phyloP scores from a whole-genome alignment of 2,329 filamentous ascomycete genomes.

The Hypoxylon sp. region DNA sequence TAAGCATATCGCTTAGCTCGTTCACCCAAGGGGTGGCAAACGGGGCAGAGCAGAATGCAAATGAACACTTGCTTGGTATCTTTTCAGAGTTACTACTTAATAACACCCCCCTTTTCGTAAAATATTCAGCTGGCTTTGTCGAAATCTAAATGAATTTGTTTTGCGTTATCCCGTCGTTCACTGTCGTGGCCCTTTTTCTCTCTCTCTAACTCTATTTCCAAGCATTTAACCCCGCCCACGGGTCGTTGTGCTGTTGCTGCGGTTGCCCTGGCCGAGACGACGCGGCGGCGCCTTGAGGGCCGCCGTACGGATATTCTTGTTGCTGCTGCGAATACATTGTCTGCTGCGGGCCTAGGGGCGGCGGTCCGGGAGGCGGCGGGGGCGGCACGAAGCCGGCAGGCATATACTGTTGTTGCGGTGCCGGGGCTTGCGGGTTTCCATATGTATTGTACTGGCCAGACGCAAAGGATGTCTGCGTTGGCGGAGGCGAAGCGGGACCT shows the following conservation, averaged over 20 bases:
- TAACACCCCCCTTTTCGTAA: slow-evolving; percentile 6
- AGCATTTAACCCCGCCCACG: slow-evolving; percentile 64
- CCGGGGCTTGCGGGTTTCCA: slow-evolving; percentile 58
- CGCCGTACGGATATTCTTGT: slow-evolving; percentile 38
- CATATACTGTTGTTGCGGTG: slow-evolving; percentile 59
- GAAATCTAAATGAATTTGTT: slow-evolving; percentile 16
- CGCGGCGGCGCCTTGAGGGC: slow-evolving; percentile 36
- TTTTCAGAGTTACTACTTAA: slow-evolving; percentile 20
- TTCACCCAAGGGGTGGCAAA: slow-evolving; percentile 4
- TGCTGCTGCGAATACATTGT: slow-evolving; percentile 62
- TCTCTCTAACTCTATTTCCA: slow-evolving; percentile 58
- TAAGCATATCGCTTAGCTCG: slow-evolving; percentile 20
- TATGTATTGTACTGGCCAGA: slow-evolving; percentile 62
- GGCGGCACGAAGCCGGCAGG: slow-evolving; percentile 71
- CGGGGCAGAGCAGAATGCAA: slow-evolving; percentile 3
- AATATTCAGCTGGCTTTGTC: slow-evolving; percentile 12
- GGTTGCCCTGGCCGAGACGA: slow-evolving; percentile 51
- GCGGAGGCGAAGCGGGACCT: slow-evolving; percentile 67
- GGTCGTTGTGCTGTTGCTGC: slow-evolving; percentile 60
- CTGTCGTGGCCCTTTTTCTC: slow-evolving; percentile 17
- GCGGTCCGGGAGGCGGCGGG: slow-evolving; percentile 72
- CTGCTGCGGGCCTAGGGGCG: slow-evolving; percentile 71
- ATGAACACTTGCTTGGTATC: slow-evolving; percentile 9
- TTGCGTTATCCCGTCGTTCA: slow-evolving; percentile 25
- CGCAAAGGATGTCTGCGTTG: slow-evolving; percentile 55